A percentile compares a stretch with the other conserved stretches of the same genome.
phyloP scores from a whole-genome alignment of 805 yeast genomes.

The Nakazawaea ernobii region DNA sequence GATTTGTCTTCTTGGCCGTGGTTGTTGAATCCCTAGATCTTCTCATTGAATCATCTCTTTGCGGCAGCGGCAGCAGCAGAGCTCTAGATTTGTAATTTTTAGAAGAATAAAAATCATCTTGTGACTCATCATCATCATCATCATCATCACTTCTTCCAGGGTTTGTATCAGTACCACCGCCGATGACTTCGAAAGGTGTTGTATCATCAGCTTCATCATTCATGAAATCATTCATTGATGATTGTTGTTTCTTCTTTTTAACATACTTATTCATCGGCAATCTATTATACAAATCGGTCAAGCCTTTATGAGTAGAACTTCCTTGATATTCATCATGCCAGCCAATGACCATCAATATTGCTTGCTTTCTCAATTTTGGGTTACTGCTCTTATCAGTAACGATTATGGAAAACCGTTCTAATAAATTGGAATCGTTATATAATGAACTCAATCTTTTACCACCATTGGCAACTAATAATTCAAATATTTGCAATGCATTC shows the following conservation, averaged over 20 bases:
- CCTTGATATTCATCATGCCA: conserved; percentile 63
- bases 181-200: conserved; percentile 26
- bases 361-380: conserved; percentile 39
- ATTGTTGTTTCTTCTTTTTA: conserved; percentile 5
- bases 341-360: conserved; percentile 46
- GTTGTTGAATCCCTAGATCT: conserved; percentile 4
- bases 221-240: conserved; percentile 37
- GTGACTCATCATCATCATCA: conserved; percentile 17
- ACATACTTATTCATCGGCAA: conserved; percentile 29
- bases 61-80: conserved; percentile 5
- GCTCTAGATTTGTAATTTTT: conserved; percentile 5
- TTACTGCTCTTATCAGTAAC: conserved; percentile 32
- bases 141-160: conserved; percentile 15
- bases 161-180: conserved; percentile 8
- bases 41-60: too few relatives aligned
- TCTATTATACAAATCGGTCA: conserved; percentile 40
- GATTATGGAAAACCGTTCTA: conserved; percentile 55
- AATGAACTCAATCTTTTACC: conserved; percentile 35
- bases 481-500: conserved; percentile 55
- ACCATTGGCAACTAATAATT: conserved; percentile 55
- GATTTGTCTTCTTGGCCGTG: conserved; percentile 18
- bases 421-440: conserved; percentile 63
- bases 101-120: conserved; percentile 11
- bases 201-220: conserved; percentile 44
- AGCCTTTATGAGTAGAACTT: conserved; percentile 39